Evolutionary conservation across 2,329 filamentous ascomycete species (phyloP).

Genomic region (Trichoderma sp.): DNA sequence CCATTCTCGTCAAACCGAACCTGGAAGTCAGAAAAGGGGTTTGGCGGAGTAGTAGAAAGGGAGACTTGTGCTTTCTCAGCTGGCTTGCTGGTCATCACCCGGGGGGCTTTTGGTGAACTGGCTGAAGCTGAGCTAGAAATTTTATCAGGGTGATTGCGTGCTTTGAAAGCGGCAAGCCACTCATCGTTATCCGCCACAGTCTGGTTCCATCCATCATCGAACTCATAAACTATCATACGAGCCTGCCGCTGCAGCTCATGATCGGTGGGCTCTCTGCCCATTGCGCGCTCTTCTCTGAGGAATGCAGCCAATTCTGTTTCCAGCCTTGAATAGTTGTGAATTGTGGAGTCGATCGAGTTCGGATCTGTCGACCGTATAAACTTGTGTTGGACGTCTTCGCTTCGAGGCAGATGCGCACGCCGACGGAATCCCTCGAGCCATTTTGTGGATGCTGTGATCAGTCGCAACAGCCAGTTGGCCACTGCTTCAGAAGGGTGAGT

Average conservation of each 20-base stretch:
- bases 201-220: constrained; percentile 65
- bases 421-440: constrained; percentile 60
- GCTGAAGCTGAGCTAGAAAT: neutral
- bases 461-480: constrained; percentile 58
- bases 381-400: constrained; percentile 54
- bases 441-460: constrained; percentile 50
- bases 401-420: constrained; percentile 58
- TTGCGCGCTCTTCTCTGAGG: constrained; percentile 46
- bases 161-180: constrained; percentile 57
- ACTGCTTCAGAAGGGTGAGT: constrained; percentile 52
- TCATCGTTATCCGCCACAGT: constrained; percentile 59
- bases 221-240: constrained; percentile 63
- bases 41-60: neutral
- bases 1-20: constrained; percentile 7
- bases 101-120: neutral
- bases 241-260: constrained; percentile 58
- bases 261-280: constrained; percentile 54
- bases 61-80: neutral
- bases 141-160: constrained; percentile 42
- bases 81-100: neutral
- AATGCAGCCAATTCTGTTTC: constrained; percentile 59
- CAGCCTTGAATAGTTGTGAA: constrained; percentile 59
- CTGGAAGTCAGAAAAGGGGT: constrained; percentile 15
- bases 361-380: constrained; percentile 54
- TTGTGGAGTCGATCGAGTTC: constrained; percentile 59